Evolutionary conservation across 1,284 basidiomycete genomes (phyloP).

Genomic region (Clitocybe nebularis): DNA sequence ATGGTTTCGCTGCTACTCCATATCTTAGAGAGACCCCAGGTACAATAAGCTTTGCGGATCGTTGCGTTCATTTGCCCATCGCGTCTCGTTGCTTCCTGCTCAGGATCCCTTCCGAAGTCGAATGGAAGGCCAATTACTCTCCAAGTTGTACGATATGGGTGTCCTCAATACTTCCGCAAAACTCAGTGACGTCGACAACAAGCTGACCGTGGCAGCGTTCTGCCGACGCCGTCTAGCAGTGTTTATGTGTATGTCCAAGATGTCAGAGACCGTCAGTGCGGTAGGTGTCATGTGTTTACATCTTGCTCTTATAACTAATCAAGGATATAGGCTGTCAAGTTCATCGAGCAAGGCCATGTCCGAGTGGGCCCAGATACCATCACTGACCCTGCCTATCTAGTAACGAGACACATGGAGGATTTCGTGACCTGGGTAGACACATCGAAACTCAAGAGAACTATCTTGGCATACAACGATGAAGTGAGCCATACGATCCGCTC

Average conservation of each 20-base stretch:
- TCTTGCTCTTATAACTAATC: slow-evolving; percentile 1
- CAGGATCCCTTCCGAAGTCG: slow-evolving; percentile 86
- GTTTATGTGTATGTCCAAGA: slow-evolving; percentile 89
- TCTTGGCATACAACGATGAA: slow-evolving; percentile 97
- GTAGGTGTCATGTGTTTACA: slow-evolving; percentile 56
- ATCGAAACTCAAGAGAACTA: slow-evolving; percentile 92
- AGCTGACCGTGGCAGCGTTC: slow-evolving; percentile 93
- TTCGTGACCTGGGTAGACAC: slow-evolving; percentile 99
- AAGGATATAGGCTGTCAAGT: slow-evolving; percentile 78
- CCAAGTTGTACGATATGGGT: slow-evolving; percentile 97
- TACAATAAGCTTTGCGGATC: slow-evolving; percentile 96
- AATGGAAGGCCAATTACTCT: slow-evolving; percentile 85
- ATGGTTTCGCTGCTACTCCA: slow-evolving; percentile 1
- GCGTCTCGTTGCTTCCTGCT: slow-evolving; percentile 83
- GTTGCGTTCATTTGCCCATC: slow-evolving; percentile 82
- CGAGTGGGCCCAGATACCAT: slow-evolving; percentile 95
- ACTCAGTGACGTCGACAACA: slow-evolving; percentile 90
- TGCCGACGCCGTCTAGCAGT: slow-evolving; percentile 91
- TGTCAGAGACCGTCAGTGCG: slow-evolving; percentile 94
- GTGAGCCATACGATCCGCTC: slow-evolving; percentile 37
- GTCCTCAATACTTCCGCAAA: slow-evolving; percentile 80
- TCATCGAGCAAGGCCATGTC: slow-evolving; percentile 98
- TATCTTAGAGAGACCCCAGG: slow-evolving; percentile 34
- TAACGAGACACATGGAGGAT: slow-evolving; percentile 98
- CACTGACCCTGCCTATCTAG: slow-evolving; percentile 95